These are phyloP conservation scores for Emydomyces testavorans DNA, from an alignment of 2,329 filamentous ascomycete genomes.

Conservation along the genomic window DNA sequence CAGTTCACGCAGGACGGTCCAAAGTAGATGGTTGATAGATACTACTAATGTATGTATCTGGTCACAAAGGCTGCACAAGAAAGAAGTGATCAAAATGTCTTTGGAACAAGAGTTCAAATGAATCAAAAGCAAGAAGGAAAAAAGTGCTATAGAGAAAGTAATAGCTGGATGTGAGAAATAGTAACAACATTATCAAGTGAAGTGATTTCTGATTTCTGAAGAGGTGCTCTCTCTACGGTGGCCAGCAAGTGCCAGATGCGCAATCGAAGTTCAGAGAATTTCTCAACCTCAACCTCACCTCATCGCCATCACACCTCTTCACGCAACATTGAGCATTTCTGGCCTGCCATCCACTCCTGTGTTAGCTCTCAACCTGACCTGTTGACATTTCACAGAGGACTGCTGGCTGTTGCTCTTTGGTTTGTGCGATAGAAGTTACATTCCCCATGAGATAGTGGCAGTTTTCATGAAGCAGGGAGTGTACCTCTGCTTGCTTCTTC, in stretches of 20 bases:
- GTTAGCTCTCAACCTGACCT: neutral
- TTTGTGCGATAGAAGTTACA: neutral
- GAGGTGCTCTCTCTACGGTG: conserved; percentile 1
- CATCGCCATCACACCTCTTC: neutral
- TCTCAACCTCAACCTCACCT: conserved; percentile 1
- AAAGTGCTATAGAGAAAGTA: too few species aligned
- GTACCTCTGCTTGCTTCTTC: conserved; percentile 18
- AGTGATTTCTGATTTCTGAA: neutral
- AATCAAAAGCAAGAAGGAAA: too few species aligned
- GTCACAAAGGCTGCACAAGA: neutral
- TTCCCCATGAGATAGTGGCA: conserved; percentile 3
- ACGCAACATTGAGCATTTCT: conserved; percentile 2
- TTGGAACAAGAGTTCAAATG: too few species aligned
- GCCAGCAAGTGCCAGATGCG: conserved; percentile 2
- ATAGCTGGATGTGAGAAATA: too few species aligned
- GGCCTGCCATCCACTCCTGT: neutral
- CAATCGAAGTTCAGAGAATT: conserved; percentile 12
- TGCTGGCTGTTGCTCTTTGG: neutral
- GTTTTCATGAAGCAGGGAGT: conserved; percentile 8
- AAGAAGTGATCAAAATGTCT: too few species aligned
- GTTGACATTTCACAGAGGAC: too few species aligned
- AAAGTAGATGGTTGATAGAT: too few species aligned
- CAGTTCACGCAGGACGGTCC: conserved; percentile 5
- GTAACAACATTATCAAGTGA: neutral
- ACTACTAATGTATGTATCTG: too few species aligned